Percentiles rank a stretch among this genome's conserved stretches.
phyloP scores from a whole-genome alignment of 2,329 filamentous ascomycete species.

The Nigrograna mackinnonii region DNA sequence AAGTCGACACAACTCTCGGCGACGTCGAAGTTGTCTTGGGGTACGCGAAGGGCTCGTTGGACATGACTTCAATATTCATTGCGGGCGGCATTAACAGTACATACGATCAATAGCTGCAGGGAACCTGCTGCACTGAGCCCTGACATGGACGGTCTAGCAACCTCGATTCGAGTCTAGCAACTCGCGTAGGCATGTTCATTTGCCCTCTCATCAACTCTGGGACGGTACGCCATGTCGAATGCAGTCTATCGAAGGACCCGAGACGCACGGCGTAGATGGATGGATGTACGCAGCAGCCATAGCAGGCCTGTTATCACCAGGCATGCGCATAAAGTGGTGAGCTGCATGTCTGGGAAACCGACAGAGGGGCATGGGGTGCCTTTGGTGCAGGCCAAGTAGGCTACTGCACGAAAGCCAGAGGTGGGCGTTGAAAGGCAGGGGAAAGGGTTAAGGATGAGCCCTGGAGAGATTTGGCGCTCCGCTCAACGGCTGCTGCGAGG shows the following conservation, averaged over 20 bases:
- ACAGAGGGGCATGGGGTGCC: constrained; percentile 23
- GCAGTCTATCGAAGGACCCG: constrained; percentile 14
- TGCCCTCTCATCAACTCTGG: too few species aligned
- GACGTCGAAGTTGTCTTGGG: too few species aligned
- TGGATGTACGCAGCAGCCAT: constrained; percentile 13
- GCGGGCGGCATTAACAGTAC: too few species aligned
- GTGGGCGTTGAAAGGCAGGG: constrained; percentile 28
- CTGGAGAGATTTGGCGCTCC: constrained; percentile 9
- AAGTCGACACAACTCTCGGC: too few species aligned
- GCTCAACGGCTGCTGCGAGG: constrained; percentile 32
- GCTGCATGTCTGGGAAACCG: constrained; percentile 30
- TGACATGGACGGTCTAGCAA: neutral
- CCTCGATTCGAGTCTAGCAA: neutral
- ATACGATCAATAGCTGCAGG: too few species aligned
- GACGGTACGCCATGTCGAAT: too few species aligned
- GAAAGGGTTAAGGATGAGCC: constrained; percentile 24
- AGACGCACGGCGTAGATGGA: constrained; percentile 19
- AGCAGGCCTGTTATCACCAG: constrained; percentile 23
- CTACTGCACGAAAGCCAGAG: constrained; percentile 34
- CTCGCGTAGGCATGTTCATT: neutral
- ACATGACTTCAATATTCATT: too few species aligned
- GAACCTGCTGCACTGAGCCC: neutral
- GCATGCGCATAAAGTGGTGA: constrained; percentile 29
- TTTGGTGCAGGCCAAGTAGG: constrained; percentile 30
- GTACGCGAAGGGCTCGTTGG: too few species aligned